phyloP scores from a whole-genome alignment of 2,329 filamentous ascomycete genomes.

The Penicillium brasilianum region DNA sequence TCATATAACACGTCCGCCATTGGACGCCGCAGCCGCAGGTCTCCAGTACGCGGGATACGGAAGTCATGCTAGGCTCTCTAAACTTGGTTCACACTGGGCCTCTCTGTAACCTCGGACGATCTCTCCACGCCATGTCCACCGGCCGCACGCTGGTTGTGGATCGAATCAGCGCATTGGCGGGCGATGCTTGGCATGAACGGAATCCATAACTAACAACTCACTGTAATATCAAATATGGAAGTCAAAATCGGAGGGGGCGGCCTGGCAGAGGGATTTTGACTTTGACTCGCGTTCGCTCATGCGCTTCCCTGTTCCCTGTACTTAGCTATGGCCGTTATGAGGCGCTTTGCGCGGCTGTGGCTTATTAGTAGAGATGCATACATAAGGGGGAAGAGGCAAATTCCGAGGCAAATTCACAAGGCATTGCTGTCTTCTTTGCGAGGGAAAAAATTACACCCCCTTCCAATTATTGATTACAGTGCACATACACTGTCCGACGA shows the following conservation, averaged over 20 bases:
- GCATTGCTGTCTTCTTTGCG: neutral
- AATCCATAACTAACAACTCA: neutral
- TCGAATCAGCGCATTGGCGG: constrained; percentile 6
- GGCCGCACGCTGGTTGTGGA: neutral
- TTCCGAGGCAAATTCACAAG: neutral
- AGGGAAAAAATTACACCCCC: neutral
- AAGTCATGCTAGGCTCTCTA: constrained; percentile 5
- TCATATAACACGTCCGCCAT: constrained; percentile 26
- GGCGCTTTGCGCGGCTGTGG: constrained; percentile 27
- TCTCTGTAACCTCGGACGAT: constrained; percentile 24
- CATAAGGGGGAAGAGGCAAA: neutral
- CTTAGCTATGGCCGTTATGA: constrained; percentile 15
- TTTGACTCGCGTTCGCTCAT: neutral
- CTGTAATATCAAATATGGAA: neutral
- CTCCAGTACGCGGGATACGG: constrained; percentile 23
- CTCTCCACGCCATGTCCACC: constrained; percentile 15
- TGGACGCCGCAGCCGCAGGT: constrained; percentile 33
- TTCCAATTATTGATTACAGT: neutral
- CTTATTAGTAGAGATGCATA: constrained; percentile 10
- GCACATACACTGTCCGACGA: neutral
- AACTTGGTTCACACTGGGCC: constrained; percentile 9
- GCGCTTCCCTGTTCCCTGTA: too few species aligned
- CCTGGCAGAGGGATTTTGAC: neutral
- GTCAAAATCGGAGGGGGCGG: neutral
- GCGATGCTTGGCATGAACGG: constrained; percentile 12